phyloP scores from a whole-genome alignment of 1,284 basidiomycete genomes.

The Malassezia psittaci region DNA sequence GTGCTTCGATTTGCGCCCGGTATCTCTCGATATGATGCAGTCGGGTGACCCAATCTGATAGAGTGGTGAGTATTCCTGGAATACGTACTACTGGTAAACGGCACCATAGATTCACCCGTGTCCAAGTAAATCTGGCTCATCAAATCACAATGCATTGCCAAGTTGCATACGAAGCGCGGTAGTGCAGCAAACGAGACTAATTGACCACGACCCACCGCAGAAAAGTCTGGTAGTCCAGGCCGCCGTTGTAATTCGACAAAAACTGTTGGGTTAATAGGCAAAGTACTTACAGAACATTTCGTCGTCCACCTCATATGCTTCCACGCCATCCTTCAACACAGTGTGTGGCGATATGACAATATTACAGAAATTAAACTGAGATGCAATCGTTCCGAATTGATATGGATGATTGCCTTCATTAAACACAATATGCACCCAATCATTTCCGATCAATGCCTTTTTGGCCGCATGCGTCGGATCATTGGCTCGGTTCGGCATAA shows the following conservation, averaged over 20 bases:
- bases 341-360: slow-evolving; percentile 62
- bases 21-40: slow-evolving; percentile 26
- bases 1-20: slow-evolving; percentile 9
- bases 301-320: slow-evolving; percentile 37
- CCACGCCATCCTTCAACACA: slow-evolving; percentile 30
- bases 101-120: slow-evolving; percentile 41
- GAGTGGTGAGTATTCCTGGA: neutral
- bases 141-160: slow-evolving; percentile 40
- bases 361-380: slow-evolving; percentile 94
- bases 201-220: slow-evolving; percentile 41
- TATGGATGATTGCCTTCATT: slow-evolving; percentile 62
- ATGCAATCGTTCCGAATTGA: slow-evolving; percentile 76
- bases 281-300: slow-evolving; percentile 30
- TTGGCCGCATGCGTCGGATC: slow-evolving; percentile 34
- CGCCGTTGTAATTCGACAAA: slow-evolving; percentile 42
- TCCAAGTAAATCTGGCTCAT: slow-evolving; percentile 44
- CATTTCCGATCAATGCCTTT: slow-evolving; percentile 47
- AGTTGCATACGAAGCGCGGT: slow-evolving; percentile 36
- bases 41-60: slow-evolving; percentile 27
- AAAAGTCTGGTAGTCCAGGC: slow-evolving; percentile 39
- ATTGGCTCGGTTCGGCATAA: slow-evolving; percentile 65
- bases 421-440: slow-evolving; percentile 64
- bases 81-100: slow-evolving; percentile 29
- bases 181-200: slow-evolving; percentile 35
- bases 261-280: slow-evolving; percentile 8